A percentile compares a stretch with the other conserved stretches of the same genome.
phyloP scores from a whole-genome alignment of 257 asterid genomes.

The Gentiana dahurica region DNA sequence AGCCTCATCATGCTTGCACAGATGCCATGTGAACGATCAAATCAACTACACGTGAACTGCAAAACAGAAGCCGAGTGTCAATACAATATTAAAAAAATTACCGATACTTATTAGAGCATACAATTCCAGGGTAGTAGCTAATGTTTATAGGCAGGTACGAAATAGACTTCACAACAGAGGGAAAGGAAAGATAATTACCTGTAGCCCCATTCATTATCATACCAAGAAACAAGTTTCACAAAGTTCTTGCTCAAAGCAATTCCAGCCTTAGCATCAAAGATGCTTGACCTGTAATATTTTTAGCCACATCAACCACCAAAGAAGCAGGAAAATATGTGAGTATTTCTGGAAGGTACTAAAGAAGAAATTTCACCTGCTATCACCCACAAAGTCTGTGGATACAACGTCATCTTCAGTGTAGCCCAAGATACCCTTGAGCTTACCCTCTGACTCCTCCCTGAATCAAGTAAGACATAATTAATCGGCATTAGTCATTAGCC shows the following conservation, averaged over 20 bases:
- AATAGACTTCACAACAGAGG: background rate
- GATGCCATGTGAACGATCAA: constrained; percentile 56
- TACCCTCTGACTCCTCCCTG: constrained; percentile 27
- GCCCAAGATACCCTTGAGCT: constrained; percentile 49
- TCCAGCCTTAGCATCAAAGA: constrained; percentile 78
- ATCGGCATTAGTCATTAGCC: background rate
- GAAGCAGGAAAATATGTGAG: background rate
- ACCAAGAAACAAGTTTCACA: constrained; percentile 62
- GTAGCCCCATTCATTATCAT: constrained; percentile 76
- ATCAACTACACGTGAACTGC: constrained; percentile 66
- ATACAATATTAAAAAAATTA: background rate
- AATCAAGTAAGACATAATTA: background rate
- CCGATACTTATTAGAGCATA: too few species aligned
- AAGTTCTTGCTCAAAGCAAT: constrained; percentile 58
- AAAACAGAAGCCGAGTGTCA: background rate
- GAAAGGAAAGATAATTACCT: constrained; percentile 21
- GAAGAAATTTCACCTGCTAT: constrained; percentile 27
- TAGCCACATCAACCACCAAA: background rate
- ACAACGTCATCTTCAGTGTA: constrained; percentile 54
- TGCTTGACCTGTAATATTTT: constrained; percentile 43
- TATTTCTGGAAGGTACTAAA: background rate
- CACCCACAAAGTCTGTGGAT: constrained; percentile 46
- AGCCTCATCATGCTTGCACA: constrained; percentile 15
- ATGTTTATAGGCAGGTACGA: too few species aligned
- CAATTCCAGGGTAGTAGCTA: background rate